Base-by-base conservation (phyloP, 2,329 filamentous ascomycete species). In the Lachnellula hyalina region DNA sequence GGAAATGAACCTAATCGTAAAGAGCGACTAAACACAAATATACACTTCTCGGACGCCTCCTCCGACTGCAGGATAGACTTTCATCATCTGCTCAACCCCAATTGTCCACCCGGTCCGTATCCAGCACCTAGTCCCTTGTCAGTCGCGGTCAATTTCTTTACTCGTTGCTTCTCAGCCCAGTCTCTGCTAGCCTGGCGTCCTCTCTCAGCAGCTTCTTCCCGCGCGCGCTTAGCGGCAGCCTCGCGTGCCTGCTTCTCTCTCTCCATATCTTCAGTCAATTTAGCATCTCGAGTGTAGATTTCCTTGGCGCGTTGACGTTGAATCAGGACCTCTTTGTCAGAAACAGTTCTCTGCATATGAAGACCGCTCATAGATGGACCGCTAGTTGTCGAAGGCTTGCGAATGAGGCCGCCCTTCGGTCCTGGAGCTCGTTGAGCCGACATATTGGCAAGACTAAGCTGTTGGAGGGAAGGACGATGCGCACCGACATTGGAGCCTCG, bases 161-260 rank as follows among this genome's bases (percentile, higher is more conserved):
- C 58, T 54, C 60, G 61, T 65, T 80, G 78, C 69, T 78, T 83
- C 65, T 84, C 81, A 11, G 82, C 82, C 82, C 83, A 85, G 62
- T 84, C 79, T 35, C 82, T 76, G 60, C 81, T 81, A 55, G 79
- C 75, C 65, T 76, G 73, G 52, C 83, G 76, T 52, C 81, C 82
- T 63, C 79, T 75, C 68, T 86, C 82, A 9, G 83, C 82, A 23
- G 83, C 83, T 63, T 83, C 74, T 62, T 83, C 77, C 45, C 83
- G 74, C 7, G 82, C 82, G 52, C 73, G 64, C 63, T 77, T 81
- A 14, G 82, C 77, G 38, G 75, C 72, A 47, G 71, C 68, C 61
- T 85, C 82, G 35, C 81, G 76, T 57, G 81, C 78, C 8, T 73
- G 74, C 61, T 73, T 78, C 66, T 83, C 82, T 9, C 74, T 74